Evolutionary conservation across 2,329 filamentous ascomycete species (phyloP).

Genomic region (Botrytis elliptica): DNA sequence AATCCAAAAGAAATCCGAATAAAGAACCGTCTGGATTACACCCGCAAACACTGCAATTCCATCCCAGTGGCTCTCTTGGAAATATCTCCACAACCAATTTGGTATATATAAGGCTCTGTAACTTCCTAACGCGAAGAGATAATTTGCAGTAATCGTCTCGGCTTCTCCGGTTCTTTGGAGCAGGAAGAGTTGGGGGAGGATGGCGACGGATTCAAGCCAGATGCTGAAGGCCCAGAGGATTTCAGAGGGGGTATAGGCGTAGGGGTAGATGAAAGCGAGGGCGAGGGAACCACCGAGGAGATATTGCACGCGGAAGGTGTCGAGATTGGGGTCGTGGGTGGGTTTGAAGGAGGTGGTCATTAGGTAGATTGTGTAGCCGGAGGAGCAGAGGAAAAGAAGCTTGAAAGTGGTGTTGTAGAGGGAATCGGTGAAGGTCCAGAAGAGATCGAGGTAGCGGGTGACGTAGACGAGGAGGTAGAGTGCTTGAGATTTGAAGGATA

Average conservation of each 20-base stretch:
- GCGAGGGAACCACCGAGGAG: slow-evolving; percentile 77
- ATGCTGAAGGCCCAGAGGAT: slow-evolving; percentile 98
- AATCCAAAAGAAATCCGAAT: slow-evolving; percentile 99
- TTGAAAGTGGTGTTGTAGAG: slow-evolving; percentile 96
- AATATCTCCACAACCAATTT: slow-evolving; percentile 95
- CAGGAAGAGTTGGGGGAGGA: slow-evolving; percentile 97
- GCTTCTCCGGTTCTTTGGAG: slow-evolving; percentile 95
- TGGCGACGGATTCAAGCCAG: slow-evolving; percentile 96
- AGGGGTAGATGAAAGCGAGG: slow-evolving; percentile 79
- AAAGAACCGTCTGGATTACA: slow-evolving; percentile 88
- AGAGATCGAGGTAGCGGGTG: slow-evolving; percentile 90
- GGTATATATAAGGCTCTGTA: slow-evolving; percentile 97
- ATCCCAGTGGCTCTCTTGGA: slow-evolving; percentile 76
- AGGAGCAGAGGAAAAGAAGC: slow-evolving; percentile 85
- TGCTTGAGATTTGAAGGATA: slow-evolving; percentile 98
- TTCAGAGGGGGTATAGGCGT: slow-evolving; percentile 78
- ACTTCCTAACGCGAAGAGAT: slow-evolving; percentile 86
- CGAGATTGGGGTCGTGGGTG: slow-evolving; percentile 93
- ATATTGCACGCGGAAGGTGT: slow-evolving; percentile 97
- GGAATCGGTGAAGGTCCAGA: slow-evolving; percentile 69
- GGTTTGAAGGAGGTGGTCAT: slow-evolving; percentile 98
- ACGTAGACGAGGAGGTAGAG: slow-evolving; percentile 93
- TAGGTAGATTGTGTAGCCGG: slow-evolving; percentile 93
- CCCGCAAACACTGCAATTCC: slow-evolving; percentile 87
- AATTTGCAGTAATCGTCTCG: slow-evolving; percentile 99